Conservation (phyloP, 495 filamentous ascomycete species). For the Lepidopterella palustris region DNA sequence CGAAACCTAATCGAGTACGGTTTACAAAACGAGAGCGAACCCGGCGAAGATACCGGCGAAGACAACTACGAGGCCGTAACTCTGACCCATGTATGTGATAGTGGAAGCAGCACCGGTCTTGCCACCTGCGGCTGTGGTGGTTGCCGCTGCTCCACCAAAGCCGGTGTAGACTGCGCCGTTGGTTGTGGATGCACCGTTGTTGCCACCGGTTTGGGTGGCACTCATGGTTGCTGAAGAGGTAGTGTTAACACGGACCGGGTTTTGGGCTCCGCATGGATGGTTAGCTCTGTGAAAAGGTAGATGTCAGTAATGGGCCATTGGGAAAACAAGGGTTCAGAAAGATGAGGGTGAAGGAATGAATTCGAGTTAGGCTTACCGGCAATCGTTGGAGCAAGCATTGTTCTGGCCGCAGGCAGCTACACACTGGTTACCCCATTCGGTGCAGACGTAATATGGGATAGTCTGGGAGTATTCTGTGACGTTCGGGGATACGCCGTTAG, state of each 20-base stretch:
- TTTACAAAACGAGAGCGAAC: slow-evolving; percentile 42
- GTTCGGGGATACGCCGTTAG: slow-evolving; percentile 64
- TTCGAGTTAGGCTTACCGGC: slow-evolving; percentile 41
- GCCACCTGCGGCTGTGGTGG: slow-evolving; percentile 32
- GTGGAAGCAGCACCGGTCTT: slow-evolving; percentile 38
- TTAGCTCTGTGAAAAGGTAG: slow-evolving; percentile 34
- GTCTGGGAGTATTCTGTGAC: slow-evolving; percentile 77
- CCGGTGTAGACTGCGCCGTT: slow-evolving; percentile 34
- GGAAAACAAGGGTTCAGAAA: neutral
- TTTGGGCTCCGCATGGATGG: slow-evolving; percentile 75
- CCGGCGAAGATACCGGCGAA: slow-evolving; percentile 57
- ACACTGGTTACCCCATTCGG: slow-evolving; percentile 64
- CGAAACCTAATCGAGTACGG: too few relatives aligned
- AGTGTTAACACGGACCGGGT: slow-evolving; percentile 57
- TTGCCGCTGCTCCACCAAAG: slow-evolving; percentile 41
- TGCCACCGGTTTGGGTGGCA: too few relatives aligned
- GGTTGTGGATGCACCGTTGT: slow-evolving; percentile 19
- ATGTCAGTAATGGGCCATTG: too few relatives aligned
- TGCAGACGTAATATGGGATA: slow-evolving; percentile 79
- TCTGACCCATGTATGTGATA: slow-evolving; percentile 49
- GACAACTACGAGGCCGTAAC: slow-evolving; percentile 53
- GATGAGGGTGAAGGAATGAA: neutral
- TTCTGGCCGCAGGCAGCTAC: slow-evolving; percentile 53
- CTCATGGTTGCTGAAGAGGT: slow-evolving; percentile 46
- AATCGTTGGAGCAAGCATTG: slow-evolving; percentile 54